Percentiles rank a stretch among this genome's conserved stretches.
phyloP scores from a whole-genome alignment of 169 alveolate species.

The Besnoitia besnoiti region DNA sequence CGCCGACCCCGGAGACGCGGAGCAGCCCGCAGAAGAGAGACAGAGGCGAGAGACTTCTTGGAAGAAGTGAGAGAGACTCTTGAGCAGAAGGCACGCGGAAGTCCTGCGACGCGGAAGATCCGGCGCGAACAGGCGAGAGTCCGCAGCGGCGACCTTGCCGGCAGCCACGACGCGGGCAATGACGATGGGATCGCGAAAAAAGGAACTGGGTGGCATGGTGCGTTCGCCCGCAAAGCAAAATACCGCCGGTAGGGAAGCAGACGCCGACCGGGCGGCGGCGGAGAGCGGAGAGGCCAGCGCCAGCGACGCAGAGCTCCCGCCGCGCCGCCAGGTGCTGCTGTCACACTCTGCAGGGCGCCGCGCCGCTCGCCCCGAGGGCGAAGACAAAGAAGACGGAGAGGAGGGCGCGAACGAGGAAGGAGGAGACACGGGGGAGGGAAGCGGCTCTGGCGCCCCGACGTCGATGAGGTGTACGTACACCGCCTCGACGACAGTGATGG shows the following conservation, averaged over 20 bases:
- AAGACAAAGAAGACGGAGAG: no score
- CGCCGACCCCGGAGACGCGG: neutral
- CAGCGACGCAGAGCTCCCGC: no score
- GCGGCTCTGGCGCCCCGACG: neutral
- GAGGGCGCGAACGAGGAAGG: no score
- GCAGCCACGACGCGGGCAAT: neutral
- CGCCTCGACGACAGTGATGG: neutral
- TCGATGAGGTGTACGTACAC: conserved; percentile 26
- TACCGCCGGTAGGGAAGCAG: neutral
- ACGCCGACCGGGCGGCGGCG: neutral
- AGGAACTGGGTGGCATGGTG: neutral
- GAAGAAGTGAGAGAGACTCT: neutral
- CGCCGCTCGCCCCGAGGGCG: no score
- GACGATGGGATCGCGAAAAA: neutral
- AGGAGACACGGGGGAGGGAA: neutral
- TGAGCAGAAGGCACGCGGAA: neutral
- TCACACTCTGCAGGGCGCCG: no score
- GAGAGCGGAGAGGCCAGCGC: neutral
- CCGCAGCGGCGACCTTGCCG: neutral
- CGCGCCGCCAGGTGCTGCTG: no score
- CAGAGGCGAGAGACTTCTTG: neutral
- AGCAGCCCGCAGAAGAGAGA: neutral
- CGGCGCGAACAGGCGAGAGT: neutral
- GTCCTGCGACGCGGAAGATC: neutral
- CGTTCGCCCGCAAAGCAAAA: neutral